Evolutionary conservation across 2,329 filamentous ascomycete genomes (phyloP), one percentile per base, ranked within the genome.

Genomic region (Phialophora chinensis): DNA sequence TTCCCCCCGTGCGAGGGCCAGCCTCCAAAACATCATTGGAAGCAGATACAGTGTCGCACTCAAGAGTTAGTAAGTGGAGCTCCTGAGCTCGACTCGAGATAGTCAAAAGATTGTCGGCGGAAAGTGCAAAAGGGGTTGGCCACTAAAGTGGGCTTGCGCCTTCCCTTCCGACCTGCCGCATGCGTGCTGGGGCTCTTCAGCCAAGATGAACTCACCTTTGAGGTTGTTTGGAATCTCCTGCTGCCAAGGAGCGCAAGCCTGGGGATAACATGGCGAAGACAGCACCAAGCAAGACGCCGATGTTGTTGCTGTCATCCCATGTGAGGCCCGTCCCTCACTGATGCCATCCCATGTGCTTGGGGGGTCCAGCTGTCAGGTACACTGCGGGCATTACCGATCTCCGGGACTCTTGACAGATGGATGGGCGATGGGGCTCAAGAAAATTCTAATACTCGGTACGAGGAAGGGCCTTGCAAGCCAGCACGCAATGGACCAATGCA

Each of bases 91-190:
- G 17, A 2, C 5, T 35, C 42, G 25, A 6, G 57, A 52, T 52
- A 47, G 44, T 29, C 38, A n/a, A n/a, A 50, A 14, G 27, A 35
- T n/a, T 31, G 47, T 47, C 29, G 42, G 57, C 49, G 44, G 57
- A 12, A 50, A 60, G 31, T n/a, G 57, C n/a, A 47, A 60, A 60
- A 23, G 47, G 57, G 57, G 57, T 44, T 59, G 56, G 56, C 38
- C 56, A 49, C 25, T 14, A 29, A 33, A n/a, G 38, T 29, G 56
- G 38, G 25, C 56, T 44, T 31, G 23, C 56, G 17, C 27, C 20
- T 49, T 50, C 6, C 23, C 17, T 20, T 33, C 49, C 20, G 20
- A 27, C n/a, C 57, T 6, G 44, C 44, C 20, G 10, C 27, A 50
- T 29, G n/a, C 27, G 47, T 60, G 44, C 42, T 52, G 27, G 27